phyloP scores from a whole-genome alignment of 345 rosid species.

The Brassica incana region DNA sequence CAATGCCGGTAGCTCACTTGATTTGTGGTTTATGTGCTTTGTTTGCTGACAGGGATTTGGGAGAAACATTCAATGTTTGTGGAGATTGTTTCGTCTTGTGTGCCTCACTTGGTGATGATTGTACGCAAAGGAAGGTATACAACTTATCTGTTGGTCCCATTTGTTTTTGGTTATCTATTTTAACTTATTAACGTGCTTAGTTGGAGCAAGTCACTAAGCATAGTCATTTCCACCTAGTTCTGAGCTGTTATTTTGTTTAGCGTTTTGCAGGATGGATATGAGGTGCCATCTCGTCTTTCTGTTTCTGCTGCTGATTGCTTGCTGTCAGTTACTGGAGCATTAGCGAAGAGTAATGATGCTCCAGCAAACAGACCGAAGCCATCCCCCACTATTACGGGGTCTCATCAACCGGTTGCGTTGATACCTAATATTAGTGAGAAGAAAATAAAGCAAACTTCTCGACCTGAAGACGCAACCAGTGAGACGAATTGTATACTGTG shows the following conservation, averaged over 20 bases:
- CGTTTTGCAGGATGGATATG: conserved; percentile 68
- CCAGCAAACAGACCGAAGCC: conserved; percentile 40
- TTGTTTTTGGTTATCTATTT: conserved; percentile 4
- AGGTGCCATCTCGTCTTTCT: conserved; percentile 86
- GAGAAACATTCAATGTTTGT: conserved; percentile 56
- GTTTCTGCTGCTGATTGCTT: conserved; percentile 89
- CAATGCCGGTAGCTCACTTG: neutral
- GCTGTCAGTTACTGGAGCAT: conserved; percentile 64
- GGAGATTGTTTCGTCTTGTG: conserved; percentile 57
- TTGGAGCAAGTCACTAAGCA: conserved; percentile 1
- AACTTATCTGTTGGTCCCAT: neutral
- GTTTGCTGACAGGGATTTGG: conserved; percentile 53
- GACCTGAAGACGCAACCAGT: conserved; percentile 34
- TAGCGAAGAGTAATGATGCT: conserved; percentile 57
- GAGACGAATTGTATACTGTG: conserved; percentile 57
- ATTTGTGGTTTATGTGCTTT: neutral
- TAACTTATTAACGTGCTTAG: neutral
- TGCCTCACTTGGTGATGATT: conserved; percentile 48
- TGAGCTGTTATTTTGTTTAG: conserved; percentile 44
- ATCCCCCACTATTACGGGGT: conserved; percentile 34
- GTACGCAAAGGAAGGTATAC: conserved; percentile 69
- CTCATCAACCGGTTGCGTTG: conserved; percentile 40
- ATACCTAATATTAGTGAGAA: conserved; percentile 37
- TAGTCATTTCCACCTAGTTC: neutral
- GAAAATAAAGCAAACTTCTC: conserved; percentile 41